Evolutionary conservation across 1,284 basidiomycete species (phyloP).

Genomic region (Meira nashicola): DNA sequence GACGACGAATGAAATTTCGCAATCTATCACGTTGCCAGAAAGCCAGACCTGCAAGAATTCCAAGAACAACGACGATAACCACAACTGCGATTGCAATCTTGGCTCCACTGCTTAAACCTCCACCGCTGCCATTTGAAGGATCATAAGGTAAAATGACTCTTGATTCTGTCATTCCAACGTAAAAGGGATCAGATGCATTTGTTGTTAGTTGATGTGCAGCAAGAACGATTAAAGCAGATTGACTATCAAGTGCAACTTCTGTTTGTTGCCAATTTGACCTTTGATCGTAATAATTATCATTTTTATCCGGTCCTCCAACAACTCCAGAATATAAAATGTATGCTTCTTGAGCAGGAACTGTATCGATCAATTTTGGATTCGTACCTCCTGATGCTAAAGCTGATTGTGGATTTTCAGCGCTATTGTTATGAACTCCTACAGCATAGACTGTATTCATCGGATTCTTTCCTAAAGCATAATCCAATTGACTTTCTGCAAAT

Average conservation of each 20-base stretch:
- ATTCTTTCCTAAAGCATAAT: slow-evolving; percentile 79
- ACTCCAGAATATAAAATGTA: slow-evolving; percentile 80
- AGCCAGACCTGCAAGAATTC: slow-evolving; percentile 41
- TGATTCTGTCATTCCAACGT: slow-evolving; percentile 65
- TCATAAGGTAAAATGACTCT: slow-evolving; percentile 61
- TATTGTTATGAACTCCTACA: slow-evolving; percentile 81
- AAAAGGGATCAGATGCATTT: slow-evolving; percentile 71
- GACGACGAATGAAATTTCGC: neutral
- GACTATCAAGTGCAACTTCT: slow-evolving; percentile 67
- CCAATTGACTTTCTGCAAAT: slow-evolving; percentile 70
- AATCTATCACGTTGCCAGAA: slow-evolving; percentile 10
- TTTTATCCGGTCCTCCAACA: slow-evolving; percentile 74
- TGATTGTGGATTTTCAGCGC: slow-evolving; percentile 80
- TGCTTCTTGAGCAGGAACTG: slow-evolving; percentile 64
- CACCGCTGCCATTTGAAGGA: slow-evolving; percentile 64
- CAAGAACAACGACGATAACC: slow-evolving; percentile 58
- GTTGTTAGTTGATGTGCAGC: slow-evolving; percentile 68
- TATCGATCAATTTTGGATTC: slow-evolving; percentile 66
- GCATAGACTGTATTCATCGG: slow-evolving; percentile 76
- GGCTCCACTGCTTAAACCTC: slow-evolving; percentile 59
- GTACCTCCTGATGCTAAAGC: slow-evolving; percentile 76
- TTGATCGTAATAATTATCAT: slow-evolving; percentile 75
- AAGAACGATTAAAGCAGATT: slow-evolving; percentile 76
- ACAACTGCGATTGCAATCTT: slow-evolving; percentile 65
- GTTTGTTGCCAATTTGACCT: slow-evolving; percentile 75